Conservation (phyloP, 2,329 filamentous ascomycete species). For the Fusarium compactum region DNA sequence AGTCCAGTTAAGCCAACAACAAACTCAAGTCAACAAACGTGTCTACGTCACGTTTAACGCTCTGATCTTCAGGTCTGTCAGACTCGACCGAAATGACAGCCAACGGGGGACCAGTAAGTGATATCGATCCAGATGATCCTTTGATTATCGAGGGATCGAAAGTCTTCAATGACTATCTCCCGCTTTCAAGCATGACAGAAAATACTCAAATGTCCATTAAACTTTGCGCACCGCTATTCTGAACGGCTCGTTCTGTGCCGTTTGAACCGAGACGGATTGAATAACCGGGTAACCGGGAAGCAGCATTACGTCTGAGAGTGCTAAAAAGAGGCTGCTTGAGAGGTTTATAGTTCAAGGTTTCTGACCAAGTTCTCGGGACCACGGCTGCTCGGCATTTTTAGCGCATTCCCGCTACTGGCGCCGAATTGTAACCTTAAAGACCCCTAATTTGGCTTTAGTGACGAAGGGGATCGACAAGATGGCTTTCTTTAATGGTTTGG, state of each 20-base stretch:
- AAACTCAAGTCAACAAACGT: neutral
- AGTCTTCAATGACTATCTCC: neutral
- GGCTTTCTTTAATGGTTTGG: neutral
- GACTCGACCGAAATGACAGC: neutral
- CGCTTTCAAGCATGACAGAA: neutral
- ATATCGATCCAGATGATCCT: neutral
- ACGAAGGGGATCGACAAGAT: neutral
- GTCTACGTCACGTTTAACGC: neutral
- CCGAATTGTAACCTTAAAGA: neutral
- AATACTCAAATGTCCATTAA: neutral
- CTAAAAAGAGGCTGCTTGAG: neutral
- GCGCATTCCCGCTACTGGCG: neutral
- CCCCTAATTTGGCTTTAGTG: neutral
- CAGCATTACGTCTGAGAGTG: neutral
- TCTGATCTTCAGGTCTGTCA: too few species aligned
- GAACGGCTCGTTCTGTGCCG: neutral
- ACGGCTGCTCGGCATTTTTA: slow-evolving; percentile 8
- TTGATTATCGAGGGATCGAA: neutral
- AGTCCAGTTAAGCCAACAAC: neutral
- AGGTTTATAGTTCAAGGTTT: neutral
- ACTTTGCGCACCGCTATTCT: fast-evolving
- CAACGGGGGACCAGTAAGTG: neutral
- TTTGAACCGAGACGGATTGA: neutral
- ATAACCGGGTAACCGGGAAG: neutral
- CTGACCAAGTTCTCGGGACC: neutral